Percentiles rank a stretch among this genome's conserved stretches.
phyloP scores from a whole-genome alignment of 169 alveolate species.

The Cryptosporidium sp. region DNA sequence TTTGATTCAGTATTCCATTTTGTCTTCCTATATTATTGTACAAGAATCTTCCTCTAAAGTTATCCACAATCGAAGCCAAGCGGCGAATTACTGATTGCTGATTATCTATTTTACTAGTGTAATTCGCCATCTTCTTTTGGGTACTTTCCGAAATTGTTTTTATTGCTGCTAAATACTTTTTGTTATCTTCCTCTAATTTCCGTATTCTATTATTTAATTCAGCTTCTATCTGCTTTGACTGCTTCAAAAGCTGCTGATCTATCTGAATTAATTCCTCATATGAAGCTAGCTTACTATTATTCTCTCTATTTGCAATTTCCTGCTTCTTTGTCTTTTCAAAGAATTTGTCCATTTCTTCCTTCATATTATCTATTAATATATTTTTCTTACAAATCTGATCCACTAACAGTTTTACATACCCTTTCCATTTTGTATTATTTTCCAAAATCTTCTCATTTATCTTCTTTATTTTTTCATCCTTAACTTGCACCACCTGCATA shows the following conservation, averaged over 20 bases:
- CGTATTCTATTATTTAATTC: slow-evolving; percentile 31
- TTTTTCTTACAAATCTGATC: slow-evolving; percentile 38
- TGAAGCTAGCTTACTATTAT: slow-evolving; percentile 18
- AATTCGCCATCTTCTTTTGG: neutral
- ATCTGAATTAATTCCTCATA: slow-evolving; percentile 64
- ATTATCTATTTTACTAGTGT: neutral
- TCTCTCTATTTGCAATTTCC: slow-evolving; percentile 35
- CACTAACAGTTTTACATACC: slow-evolving; percentile 20
- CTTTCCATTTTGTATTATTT: slow-evolving; percentile 38
- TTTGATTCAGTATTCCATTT: slow-evolving; percentile 37
- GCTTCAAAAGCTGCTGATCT: slow-evolving; percentile 58
- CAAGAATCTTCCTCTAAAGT: slow-evolving; percentile 50
- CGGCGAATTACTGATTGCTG: slow-evolving; percentile 3
- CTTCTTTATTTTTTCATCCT: slow-evolving; percentile 38
- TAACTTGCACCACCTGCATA: slow-evolving; percentile 2
- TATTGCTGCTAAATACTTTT: slow-evolving; percentile 12
- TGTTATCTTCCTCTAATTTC: slow-evolving; percentile 19
- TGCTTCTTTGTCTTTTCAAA: slow-evolving; percentile 38
- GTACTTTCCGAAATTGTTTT: slow-evolving; percentile 9
- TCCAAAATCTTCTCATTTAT: neutral
- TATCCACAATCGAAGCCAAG: slow-evolving; percentile 29
- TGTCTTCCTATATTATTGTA: slow-evolving; percentile 63
- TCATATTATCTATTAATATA: slow-evolving; percentile 16
- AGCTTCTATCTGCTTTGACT: slow-evolving; percentile 25
- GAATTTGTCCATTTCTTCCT: slow-evolving; percentile 30